These are phyloP conservation scores for Imleria badia DNA, from an alignment of 768 basidiomycete genomes.

Conservation along the genomic window DNA sequence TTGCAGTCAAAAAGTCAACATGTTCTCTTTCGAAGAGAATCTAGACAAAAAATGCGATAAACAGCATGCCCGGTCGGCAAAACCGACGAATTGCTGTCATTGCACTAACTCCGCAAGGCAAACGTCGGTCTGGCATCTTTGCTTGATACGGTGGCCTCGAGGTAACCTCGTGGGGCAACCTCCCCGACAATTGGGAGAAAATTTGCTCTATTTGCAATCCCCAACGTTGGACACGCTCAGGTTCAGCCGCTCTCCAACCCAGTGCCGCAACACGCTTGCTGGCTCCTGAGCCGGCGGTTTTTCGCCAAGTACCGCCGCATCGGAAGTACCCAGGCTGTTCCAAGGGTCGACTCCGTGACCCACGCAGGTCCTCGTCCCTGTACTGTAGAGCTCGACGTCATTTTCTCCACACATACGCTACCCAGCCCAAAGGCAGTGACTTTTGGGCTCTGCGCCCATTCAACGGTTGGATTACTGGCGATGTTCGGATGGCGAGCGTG, in stretches of 20 bases:
- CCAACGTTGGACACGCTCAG: neutral
- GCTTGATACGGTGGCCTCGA: slow-evolving; percentile 16
- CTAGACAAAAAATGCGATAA: slow-evolving; percentile 8
- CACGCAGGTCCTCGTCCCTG: neutral
- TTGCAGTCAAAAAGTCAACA: slow-evolving; percentile 1
- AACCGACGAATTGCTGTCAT: slow-evolving; percentile 11
- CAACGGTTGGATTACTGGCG: too few relatives aligned
- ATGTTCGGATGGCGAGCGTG: too few relatives aligned
- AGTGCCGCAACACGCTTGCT: slow-evolving; percentile 5
- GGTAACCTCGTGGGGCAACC: slow-evolving; percentile 22
- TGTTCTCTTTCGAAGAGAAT: slow-evolving; percentile 9
- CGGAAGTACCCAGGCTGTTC: neutral
- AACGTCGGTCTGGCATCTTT: slow-evolving; percentile 11
- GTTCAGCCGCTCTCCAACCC: neutral
- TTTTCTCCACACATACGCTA: neutral
- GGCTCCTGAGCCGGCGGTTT: neutral
- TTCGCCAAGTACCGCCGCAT: neutral
- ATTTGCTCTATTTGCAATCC: slow-evolving; percentile 11
- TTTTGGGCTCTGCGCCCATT: too few relatives aligned
- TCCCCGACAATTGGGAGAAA: slow-evolving; percentile 15
- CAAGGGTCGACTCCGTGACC: neutral
- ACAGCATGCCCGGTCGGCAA: slow-evolving; percentile 23
- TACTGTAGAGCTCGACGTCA: neutral
- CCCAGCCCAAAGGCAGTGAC: too few relatives aligned
- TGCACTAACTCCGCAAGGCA: slow-evolving; percentile 8